Conservation (phyloP, 1,284 basidiomycete species). For the Sanghuangporus weigelae region DNA sequence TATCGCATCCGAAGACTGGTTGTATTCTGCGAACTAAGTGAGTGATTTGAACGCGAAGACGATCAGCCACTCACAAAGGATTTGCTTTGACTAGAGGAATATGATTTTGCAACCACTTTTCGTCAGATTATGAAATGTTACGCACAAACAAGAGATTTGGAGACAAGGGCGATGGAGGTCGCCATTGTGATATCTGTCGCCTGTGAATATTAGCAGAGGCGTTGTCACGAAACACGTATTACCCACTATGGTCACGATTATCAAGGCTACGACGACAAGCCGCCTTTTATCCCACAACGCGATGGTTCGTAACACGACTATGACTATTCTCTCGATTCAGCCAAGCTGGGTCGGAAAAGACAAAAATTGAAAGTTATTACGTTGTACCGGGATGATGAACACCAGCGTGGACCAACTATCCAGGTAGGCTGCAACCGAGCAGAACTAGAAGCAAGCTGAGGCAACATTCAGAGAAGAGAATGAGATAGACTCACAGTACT, state of each 20-base stretch:
- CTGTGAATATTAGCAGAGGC: background rate
- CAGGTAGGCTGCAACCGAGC: background rate
- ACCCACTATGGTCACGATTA: conserved; percentile 2
- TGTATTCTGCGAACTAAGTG: background rate
- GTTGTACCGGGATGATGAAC: conserved; percentile 6
- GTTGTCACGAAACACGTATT: background rate
- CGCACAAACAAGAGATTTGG: conserved; percentile 4
- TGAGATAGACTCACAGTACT: background rate
- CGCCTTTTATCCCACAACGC: background rate
- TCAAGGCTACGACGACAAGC: background rate
- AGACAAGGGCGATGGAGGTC: background rate
- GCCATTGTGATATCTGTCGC: background rate
- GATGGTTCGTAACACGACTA: conserved; percentile 1
- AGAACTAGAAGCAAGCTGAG: background rate
- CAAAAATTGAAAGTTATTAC: background rate
- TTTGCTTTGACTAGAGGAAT: background rate
- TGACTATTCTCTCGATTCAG: background rate
- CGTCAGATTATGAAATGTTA: background rate
- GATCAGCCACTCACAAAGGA: background rate
- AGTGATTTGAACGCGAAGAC: background rate
- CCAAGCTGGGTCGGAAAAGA: background rate
- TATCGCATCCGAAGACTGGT: conserved; percentile 6
- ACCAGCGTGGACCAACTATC: conserved; percentile 4
- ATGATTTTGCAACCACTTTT: background rate
- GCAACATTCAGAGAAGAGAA: background rate